A percentile compares a stretch with the other conserved stretches of the same genome.
These are phyloP conservation scores for Adenanthera pavonina DNA, from an alignment of 306 rosid species.

Conservation along the genomic window DNA sequence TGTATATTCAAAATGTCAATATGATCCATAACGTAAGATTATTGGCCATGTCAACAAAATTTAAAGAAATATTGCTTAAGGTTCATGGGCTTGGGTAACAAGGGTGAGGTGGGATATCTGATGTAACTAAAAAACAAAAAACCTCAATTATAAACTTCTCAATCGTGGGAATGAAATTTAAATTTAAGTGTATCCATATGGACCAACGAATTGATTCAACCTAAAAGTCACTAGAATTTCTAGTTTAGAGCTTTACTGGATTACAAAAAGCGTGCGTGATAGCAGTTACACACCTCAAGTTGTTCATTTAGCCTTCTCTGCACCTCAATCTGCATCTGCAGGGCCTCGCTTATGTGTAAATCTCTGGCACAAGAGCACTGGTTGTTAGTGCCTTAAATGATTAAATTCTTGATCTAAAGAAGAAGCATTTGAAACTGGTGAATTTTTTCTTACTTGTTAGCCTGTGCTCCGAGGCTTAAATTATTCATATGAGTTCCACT, in stretches of 20 bases:
- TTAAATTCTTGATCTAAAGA: slow-evolving; percentile 21
- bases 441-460: slow-evolving; percentile 60
- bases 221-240: not conserved
- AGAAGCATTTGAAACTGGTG: not conserved
- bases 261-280: slow-evolving; percentile 23
- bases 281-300: slow-evolving; percentile 67
- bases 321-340: slow-evolving; percentile 89
- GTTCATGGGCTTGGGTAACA: too few species aligned
- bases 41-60: too few species aligned
- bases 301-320: slow-evolving; percentile 91
- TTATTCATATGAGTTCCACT: slow-evolving; percentile 63
- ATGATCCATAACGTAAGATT: too few species aligned
- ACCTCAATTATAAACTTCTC: too few species aligned
- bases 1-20: too few species aligned
- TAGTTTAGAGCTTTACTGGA: not conserved
- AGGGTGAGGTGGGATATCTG: too few species aligned
- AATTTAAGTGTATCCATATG: not conserved
- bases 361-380: slow-evolving; percentile 54
- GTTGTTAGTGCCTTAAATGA: slow-evolving; percentile 21
- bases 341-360: slow-evolving; percentile 73
- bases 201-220: not conserved
- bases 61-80: too few species aligned
- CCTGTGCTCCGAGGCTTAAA: slow-evolving; percentile 58
- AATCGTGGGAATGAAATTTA: not conserved
- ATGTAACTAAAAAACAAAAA: too few species aligned